These are phyloP conservation scores for Podospora conica DNA, from an alignment of 495 filamentous ascomycete genomes.

Conservation along the genomic window DNA sequence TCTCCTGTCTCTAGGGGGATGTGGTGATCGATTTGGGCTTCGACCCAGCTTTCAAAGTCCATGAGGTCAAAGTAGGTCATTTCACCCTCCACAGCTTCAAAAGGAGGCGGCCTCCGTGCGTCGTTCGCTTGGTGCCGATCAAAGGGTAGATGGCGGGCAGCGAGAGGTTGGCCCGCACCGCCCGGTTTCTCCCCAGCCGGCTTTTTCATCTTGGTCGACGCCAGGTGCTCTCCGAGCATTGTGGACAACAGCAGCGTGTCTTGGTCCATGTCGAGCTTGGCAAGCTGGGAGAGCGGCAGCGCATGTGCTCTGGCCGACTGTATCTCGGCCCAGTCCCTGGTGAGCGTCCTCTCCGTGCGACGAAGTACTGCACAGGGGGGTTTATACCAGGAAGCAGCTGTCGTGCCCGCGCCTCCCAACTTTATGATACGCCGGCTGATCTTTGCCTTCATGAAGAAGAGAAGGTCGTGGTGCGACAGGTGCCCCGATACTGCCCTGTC, in stretches of 20 bases:
- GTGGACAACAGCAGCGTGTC: too few relatives aligned
- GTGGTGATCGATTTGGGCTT: background rate
- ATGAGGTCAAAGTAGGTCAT: background rate
- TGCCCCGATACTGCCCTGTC: background rate
- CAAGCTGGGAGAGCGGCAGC: too few relatives aligned
- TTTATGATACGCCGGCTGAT: background rate
- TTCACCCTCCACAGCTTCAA: background rate
- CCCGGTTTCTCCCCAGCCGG: too few relatives aligned
- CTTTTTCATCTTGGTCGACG: too few relatives aligned
- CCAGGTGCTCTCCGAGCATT: too few relatives aligned
- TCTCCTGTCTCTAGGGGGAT: background rate
- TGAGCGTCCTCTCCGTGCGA: background rate
- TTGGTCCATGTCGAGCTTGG: too few relatives aligned
- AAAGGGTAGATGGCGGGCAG: too few relatives aligned
- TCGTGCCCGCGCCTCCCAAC: background rate
- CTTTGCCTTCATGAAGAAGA: background rate
- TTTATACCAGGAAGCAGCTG: background rate
- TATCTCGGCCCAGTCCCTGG: too few relatives aligned
- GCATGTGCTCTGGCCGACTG: too few relatives aligned
- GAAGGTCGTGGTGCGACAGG: background rate
- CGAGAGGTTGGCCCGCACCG: too few relatives aligned
- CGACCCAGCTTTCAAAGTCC: background rate
- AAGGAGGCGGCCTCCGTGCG: background rate
- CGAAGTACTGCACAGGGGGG: background rate
- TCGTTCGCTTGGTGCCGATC: too few relatives aligned